Evolutionary conservation across 1,284 basidiomycete species (phyloP), one percentile per base, ranked within the genome.

Genomic region (Laetiporus sulphureus): DNA sequence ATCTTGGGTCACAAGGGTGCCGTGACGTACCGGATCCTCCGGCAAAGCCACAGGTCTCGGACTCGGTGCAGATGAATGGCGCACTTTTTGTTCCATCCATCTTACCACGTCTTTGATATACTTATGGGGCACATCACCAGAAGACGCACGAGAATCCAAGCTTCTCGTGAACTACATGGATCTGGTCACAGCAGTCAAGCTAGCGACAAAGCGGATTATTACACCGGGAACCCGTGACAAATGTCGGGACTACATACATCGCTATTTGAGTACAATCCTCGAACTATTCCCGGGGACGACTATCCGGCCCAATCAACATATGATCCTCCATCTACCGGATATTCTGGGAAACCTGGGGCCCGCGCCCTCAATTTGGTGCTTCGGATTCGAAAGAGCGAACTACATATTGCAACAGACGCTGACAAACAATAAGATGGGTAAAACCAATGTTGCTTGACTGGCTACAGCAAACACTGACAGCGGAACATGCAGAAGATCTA

Each of bases 101-200:
- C 25, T 42, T 6, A 15, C 34, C 6, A 36, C 31, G 2, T 21
- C 40, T 2, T 27, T 42, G 23, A 31, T 42, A 10, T 20, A 24
- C 8, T 10, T 23, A 5, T 42, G 40, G 40, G 18, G 40, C 8
- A 20, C 16, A 18, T 11, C 11, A 7, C 34, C 34, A 6, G 8
- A 8, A 11, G 19, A 36, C 11, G 5, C 34, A 21, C 15, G 34
- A 7, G 34, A 36, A 15, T 18, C 11, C 19, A 18, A 22, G 22
- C 60, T 66, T 55, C 56, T 68, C 2, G 32, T 45, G 0, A 67
- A 67, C 33, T 67, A 60, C 42, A 56, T 67, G 53, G 46, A 65
- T 36, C 54, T 68, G 1, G 56, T 65, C 8, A 38, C 51, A 6
- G 64, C 66, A 6, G 51, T 63, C 20, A 58, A 59, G 27, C 27